These are phyloP conservation scores for Puccinia sorghi DNA, from an alignment of 1,284 basidiomycete genomes.

Conservation along the genomic window DNA sequence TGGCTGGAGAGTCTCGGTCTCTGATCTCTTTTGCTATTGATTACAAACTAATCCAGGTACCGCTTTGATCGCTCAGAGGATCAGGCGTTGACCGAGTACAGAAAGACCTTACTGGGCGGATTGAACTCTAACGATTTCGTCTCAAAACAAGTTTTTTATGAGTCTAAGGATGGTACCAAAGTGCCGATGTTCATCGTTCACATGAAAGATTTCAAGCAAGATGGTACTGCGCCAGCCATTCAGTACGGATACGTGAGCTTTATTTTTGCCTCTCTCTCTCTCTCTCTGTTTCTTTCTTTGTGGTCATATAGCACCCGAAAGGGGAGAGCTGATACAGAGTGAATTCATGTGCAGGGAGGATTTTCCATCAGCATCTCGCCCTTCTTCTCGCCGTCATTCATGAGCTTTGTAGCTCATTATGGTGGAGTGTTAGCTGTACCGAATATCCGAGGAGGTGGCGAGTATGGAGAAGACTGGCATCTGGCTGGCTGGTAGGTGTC, in stretches of 20 bases:
- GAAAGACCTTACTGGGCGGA: slow-evolving; percentile 68
- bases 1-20: background rate
- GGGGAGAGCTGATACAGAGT: background rate
- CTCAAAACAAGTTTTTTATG: slow-evolving; percentile 74
- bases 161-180: slow-evolving; percentile 75
- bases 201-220: slow-evolving; percentile 69
- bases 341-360: slow-evolving; percentile 68
- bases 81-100: slow-evolving; percentile 66
- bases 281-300: background rate
- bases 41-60: background rate
- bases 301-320: background rate
- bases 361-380: slow-evolving; percentile 74
- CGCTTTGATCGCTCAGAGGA: slow-evolving; percentile 56
- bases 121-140: slow-evolving; percentile 72
- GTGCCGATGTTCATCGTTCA: slow-evolving; percentile 84
- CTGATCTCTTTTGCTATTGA: background rate
- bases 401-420: slow-evolving; percentile 75
- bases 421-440: slow-evolving; percentile 73
- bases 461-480: slow-evolving; percentile 72
- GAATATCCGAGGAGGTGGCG: slow-evolving; percentile 70
- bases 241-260: slow-evolving; percentile 66
- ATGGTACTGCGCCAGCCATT: slow-evolving; percentile 75
- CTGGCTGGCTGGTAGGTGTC: slow-evolving; percentile 53
- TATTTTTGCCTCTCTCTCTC: too few species aligned
- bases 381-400: slow-evolving; percentile 70